phyloP scores from a whole-genome alignment of 164 flowering plant genomes.

The Liriodendron chinense region DNA sequence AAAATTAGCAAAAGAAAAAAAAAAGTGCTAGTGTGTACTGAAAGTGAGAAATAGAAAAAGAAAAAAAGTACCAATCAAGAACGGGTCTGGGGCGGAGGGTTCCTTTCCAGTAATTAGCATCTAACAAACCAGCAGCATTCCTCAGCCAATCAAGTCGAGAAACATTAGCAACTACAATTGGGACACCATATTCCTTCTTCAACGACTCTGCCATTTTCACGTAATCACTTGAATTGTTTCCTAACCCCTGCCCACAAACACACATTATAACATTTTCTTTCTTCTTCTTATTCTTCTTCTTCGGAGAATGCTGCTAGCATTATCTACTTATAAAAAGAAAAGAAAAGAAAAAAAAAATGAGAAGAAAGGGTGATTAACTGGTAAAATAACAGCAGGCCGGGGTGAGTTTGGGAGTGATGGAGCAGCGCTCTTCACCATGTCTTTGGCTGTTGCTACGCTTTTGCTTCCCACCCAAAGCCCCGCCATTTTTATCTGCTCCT shows the following conservation, averaged over 20 bases:
- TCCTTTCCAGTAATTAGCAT: constrained; percentile 85
- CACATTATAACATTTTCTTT: background rate
- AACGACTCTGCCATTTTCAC: constrained; percentile 42
- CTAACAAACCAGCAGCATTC: constrained; percentile 89
- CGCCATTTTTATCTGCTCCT: too few relatives aligned
- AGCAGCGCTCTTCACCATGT: background rate
- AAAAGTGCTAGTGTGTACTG: background rate
- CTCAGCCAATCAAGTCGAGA: constrained; percentile 89
- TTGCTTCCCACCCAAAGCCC: too few relatives aligned
- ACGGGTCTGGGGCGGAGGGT: constrained; percentile 91
- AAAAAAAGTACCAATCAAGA: constrained; percentile 62
- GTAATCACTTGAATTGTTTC: constrained; percentile 82
- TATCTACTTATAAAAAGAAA: too few relatives aligned
- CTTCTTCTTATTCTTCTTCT: too few relatives aligned
- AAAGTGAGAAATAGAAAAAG: background rate
- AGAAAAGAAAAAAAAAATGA: too few relatives aligned
- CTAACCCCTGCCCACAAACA: constrained; percentile 54
- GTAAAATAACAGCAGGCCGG: background rate
- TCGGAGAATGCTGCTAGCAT: too few relatives aligned
- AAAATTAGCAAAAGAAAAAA: background rate
- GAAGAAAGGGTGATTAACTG: background rate
- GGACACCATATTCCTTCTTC: constrained; percentile 47
- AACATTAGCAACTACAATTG: constrained; percentile 60
- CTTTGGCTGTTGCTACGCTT: too few relatives aligned
- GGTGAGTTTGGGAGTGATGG: background rate